Evolutionary conservation across 148 eudicot species (phyloP).

Genomic region (Nepenthes mirabilis): DNA sequence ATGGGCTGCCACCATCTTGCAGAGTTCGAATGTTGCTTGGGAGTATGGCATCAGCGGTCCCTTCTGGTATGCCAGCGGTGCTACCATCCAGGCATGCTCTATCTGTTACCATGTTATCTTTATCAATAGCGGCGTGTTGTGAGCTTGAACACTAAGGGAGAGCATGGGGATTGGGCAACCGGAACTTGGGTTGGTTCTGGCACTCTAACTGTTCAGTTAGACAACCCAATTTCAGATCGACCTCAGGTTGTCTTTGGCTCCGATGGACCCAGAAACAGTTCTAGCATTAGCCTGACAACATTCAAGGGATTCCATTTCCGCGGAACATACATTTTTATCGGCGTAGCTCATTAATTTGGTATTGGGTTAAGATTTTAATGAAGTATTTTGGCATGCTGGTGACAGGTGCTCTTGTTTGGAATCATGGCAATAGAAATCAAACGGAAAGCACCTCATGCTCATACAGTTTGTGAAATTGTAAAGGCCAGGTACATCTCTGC

Average conservation of each 20-base stretch:
- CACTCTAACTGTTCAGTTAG: no score
- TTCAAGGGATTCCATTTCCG: no score
- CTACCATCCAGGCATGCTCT: constrained; percentile 70
- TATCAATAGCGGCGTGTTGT: not conserved
- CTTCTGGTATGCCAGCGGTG: constrained; percentile 98
- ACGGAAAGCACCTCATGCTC: constrained; percentile 95
- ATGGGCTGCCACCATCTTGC: constrained; percentile 95
- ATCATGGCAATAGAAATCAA: constrained; percentile 95
- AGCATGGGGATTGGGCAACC: no score
- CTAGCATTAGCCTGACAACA: not conserved
- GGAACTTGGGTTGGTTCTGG: no score
- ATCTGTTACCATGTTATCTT: not conserved
- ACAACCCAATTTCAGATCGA: no score
- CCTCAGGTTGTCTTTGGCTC: no score
- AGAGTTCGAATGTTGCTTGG: constrained; percentile 98
- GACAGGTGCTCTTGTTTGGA: constrained; percentile 83
- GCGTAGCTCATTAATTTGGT: no score
- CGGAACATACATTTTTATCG: no score
- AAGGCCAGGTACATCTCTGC: constrained; percentile 51
- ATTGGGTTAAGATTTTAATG: not conserved
- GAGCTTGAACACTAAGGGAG: no score
- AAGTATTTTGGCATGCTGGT: not conserved
- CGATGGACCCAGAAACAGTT: no score
- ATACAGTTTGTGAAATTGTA: constrained; percentile 93
- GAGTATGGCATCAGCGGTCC: constrained; percentile 93